A percentile compares a stretch with the other conserved stretches of the same genome.
Evolutionary conservation across 108 stramenopile genomes (phyloP).

Genomic region (Nannochloropsis salina): DNA sequence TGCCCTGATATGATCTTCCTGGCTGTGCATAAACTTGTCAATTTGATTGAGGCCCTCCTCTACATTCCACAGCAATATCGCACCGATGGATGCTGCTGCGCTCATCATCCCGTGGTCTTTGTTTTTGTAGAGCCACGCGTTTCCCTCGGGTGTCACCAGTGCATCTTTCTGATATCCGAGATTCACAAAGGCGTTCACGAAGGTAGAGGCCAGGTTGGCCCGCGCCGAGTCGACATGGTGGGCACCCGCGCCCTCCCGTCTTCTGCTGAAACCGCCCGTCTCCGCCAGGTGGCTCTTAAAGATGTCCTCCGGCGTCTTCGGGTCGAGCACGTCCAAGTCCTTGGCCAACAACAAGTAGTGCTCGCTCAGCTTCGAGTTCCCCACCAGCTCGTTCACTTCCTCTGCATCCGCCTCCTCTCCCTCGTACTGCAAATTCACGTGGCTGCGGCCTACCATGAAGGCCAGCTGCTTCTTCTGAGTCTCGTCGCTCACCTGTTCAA

Average conservation of each 20-base stretch:
- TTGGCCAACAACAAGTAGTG: slow-evolving; percentile 70
- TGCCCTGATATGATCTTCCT: slow-evolving; percentile 91
- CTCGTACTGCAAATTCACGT: slow-evolving; percentile 18
- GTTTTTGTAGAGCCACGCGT: slow-evolving; percentile 66
- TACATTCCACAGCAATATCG: slow-evolving; percentile 95
- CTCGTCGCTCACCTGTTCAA: slow-evolving; percentile 50
- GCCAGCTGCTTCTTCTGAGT: slow-evolving; percentile 60
- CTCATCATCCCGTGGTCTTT: slow-evolving; percentile 98
- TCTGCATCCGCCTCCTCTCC: slow-evolving; percentile 14
- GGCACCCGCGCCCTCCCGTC: slow-evolving; percentile 58
- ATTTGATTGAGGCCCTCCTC: slow-evolving; percentile 97
- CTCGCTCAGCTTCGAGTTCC: slow-evolving; percentile 81
- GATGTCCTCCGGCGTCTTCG: slow-evolving; percentile 95
- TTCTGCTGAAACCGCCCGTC: slow-evolving; percentile 76
- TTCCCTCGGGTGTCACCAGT: slow-evolving; percentile 31
- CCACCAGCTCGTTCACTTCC: slow-evolving; percentile 59
- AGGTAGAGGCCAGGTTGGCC: slow-evolving; percentile 94
- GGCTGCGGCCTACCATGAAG: slow-evolving; percentile 53
- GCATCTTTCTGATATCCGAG: slow-evolving; percentile 88
- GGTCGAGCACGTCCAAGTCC: slow-evolving; percentile 83
- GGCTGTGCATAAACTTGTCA: slow-evolving; percentile 92
- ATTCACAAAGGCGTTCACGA: slow-evolving; percentile 98
- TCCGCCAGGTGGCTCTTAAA: slow-evolving; percentile 98
- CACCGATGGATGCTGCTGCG: slow-evolving; percentile 91
- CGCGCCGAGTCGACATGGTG: slow-evolving; percentile 87